Evolutionary conservation across 176 grass and related monocot species (phyloP).

Genomic region (Phyllostachys edulis): DNA sequence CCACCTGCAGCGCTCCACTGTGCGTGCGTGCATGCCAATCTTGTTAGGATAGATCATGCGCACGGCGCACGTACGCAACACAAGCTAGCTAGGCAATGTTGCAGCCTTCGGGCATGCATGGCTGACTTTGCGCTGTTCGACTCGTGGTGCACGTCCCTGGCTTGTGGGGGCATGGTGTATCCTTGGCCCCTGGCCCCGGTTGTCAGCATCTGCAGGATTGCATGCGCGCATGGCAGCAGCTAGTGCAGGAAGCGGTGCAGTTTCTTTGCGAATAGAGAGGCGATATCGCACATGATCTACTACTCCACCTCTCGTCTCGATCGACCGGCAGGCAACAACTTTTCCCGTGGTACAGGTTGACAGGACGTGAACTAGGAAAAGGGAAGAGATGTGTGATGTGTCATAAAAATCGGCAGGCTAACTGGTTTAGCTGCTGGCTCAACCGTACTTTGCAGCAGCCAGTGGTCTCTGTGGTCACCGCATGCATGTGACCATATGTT

Average conservation of each 20-base stretch:
- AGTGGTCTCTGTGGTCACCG: neutral
- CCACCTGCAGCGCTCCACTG: neutral
- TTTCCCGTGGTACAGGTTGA: slow-evolving; percentile 46
- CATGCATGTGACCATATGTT: slow-evolving; percentile 45
- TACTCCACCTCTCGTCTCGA: neutral
- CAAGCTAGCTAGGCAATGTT: neutral
- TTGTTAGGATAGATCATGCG: neutral
- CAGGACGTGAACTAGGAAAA: slow-evolving; percentile 54
- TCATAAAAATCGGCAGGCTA: neutral
- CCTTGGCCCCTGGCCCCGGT: neutral
- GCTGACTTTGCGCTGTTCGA: neutral
- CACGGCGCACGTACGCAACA: neutral
- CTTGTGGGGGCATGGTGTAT: neutral
- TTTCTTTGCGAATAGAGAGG: neutral
- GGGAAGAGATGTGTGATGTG: slow-evolving; percentile 31
- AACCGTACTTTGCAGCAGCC: slow-evolving; percentile 29
- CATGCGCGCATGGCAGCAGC: neutral
- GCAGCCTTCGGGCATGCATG: neutral
- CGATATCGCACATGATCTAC: neutral
- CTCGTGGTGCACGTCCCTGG: too few relatives aligned
- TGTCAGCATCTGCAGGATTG: neutral
- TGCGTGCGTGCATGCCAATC: neutral
- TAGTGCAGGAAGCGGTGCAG: slow-evolving; percentile 22
- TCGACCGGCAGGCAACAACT: slow-evolving; percentile 28
- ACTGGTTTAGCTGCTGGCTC: neutral